Conservation (phyloP, 345 rosid genomes). For the Syzygium aromaticum region DNA sequence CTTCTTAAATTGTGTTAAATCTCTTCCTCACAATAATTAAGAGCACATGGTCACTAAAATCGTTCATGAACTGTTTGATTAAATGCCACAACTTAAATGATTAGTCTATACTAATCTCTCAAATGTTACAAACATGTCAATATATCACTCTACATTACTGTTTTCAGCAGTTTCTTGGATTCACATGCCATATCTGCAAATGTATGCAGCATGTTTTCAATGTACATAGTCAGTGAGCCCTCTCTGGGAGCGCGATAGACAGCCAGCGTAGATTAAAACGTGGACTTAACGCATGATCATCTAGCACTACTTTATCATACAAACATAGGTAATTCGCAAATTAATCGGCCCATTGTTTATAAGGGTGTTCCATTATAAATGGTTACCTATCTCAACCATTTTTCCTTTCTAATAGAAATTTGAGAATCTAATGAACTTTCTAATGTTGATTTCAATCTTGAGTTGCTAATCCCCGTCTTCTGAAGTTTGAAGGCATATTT, state of each 20-base stretch:
- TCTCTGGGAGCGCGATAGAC: fast-evolving
- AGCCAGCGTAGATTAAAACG: not conserved
- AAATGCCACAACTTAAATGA: not conserved
- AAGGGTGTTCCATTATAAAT: not conserved
- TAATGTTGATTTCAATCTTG: not conserved
- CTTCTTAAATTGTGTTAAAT: not conserved
- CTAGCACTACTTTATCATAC: not conserved
- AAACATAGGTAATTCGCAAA: not conserved
- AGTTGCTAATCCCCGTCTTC: not conserved
- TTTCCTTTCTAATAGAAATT: not conserved
- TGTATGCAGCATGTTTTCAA: not conserved
- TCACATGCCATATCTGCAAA: not conserved
- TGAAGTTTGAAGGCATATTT: not conserved
- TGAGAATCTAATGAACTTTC: not conserved
- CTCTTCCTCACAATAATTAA: not conserved
- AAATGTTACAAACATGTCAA: not conserved
- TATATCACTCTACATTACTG: not conserved
- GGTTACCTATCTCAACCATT: not conserved
- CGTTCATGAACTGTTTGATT: not conserved
- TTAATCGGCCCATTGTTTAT: not conserved
- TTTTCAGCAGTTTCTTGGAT: not conserved
- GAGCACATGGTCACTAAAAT: not conserved
- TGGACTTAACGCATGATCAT: not conserved
- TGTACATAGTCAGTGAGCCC: not conserved
- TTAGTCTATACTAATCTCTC: not conserved